phyloP scores from a whole-genome alignment of 129 eudicot species.

The Helichrysum umbraculigerum region DNA sequence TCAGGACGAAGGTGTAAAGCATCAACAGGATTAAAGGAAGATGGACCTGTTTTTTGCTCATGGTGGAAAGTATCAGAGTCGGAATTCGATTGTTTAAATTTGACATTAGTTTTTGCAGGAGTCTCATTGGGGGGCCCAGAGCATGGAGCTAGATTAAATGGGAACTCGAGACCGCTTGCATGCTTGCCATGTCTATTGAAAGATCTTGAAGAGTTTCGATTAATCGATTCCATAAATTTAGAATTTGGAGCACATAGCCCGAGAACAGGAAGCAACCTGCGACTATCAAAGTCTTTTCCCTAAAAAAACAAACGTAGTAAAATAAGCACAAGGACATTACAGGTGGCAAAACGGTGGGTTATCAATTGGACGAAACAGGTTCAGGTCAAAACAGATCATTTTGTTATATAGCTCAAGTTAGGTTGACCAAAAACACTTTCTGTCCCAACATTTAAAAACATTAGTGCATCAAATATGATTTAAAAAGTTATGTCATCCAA shows the following conservation, averaged over 20 bases:
- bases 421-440: background rate
- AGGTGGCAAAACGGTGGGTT: background rate
- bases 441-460: background rate
- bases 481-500: no score
- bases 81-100: conserved; percentile 36
- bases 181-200: conserved; percentile 44
- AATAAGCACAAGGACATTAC: background rate
- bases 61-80: conserved; percentile 34
- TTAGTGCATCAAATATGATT: background rate
- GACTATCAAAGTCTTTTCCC: conserved; percentile 30
- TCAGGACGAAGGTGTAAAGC: conserved; percentile 33
- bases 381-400: background rate
- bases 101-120: conserved; percentile 36
- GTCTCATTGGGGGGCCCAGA: conserved; percentile 36
- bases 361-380: background rate
- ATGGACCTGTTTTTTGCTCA: conserved; percentile 29
- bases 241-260: conserved; percentile 98
- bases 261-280: conserved; percentile 55
- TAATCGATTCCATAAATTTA: conserved; percentile 43
- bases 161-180: conserved; percentile 54
- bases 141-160: conserved; percentile 44
- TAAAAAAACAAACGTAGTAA: conserved; percentile 21
- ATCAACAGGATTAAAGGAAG: conserved; percentile 39
- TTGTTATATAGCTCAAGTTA: background rate
- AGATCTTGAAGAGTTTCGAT: conserved; percentile 50